Evolutionary conservation across 1,284 basidiomycete genomes (phyloP).

Genomic region (Cryptococcus sp.): DNA sequence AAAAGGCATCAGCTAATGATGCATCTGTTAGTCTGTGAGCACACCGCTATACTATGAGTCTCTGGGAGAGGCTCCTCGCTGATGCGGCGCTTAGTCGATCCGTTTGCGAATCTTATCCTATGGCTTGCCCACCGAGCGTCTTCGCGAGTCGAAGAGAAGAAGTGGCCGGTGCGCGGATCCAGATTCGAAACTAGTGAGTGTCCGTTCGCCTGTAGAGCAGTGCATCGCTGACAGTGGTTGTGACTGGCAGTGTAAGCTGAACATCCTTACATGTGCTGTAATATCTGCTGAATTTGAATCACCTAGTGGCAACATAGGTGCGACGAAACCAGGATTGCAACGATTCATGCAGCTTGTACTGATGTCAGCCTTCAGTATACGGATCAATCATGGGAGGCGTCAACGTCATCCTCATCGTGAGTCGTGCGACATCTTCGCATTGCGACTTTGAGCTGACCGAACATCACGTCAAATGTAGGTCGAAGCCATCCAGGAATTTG

Average conservation of each 20-base stretch:
- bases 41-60: neutral
- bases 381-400: slow-evolving; percentile 59
- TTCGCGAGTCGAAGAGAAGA: slow-evolving; percentile 68
- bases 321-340: neutral
- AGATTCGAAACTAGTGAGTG: slow-evolving; percentile 75
- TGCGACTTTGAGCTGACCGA: neutral
- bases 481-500: slow-evolving; percentile 72
- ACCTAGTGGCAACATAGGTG: slow-evolving; percentile 30
- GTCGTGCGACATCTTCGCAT: neutral
- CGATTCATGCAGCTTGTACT: neutral
- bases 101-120: slow-evolving; percentile 84
- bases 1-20: neutral
- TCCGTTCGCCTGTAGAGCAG: neutral
- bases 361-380: slow-evolving; percentile 58
- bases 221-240: neutral
- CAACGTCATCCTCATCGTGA: slow-evolving; percentile 44
- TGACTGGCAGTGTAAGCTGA: slow-evolving; percentile 18
- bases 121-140: slow-evolving; percentile 80
- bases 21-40: slow-evolving; percentile 29
- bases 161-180: slow-evolving; percentile 90
- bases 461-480: slow-evolving; percentile 54
- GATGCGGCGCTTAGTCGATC: slow-evolving; percentile 61
- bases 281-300: neutral
- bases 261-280: neutral
- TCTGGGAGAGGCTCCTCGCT: too few species aligned